Conservation (phyloP, 345 rosid species). For the Lagerstroemia speciosa region DNA sequence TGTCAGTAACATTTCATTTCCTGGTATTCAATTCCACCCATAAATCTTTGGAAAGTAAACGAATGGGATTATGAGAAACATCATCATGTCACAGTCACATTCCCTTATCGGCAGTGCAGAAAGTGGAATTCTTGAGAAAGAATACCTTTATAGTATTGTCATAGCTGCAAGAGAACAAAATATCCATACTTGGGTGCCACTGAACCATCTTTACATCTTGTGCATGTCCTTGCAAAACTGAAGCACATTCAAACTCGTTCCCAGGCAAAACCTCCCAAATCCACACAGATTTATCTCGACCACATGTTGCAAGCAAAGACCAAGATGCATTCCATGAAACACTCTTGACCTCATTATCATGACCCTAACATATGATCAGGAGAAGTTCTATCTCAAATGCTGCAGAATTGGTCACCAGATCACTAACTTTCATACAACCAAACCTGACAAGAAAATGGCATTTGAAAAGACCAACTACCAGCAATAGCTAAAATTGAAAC, state of each 20-base stretch:
- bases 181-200: conserved; percentile 90
- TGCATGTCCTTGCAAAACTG: conserved; percentile 78
- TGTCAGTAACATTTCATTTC: conserved; percentile 14
- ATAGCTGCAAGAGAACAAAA: conserved; percentile 83
- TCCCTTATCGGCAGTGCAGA: conserved; percentile 3
- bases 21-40: background rate
- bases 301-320: conserved; percentile 66
- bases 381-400: background rate
- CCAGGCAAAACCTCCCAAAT: conserved; percentile 86
- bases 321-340: conserved; percentile 84
- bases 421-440: background rate
- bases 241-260: conserved; percentile 74
- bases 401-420: background rate
- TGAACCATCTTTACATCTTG: conserved; percentile 93
- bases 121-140: background rate
- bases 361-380: conserved; percentile 44
- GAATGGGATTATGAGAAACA: background rate
- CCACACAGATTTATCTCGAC: conserved; percentile 92
- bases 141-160: conserved; percentile 84
- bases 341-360: conserved; percentile 92
- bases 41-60: background rate
- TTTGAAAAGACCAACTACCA: background rate
- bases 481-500: background rate
- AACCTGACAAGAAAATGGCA: background rate
- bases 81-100: background rate